Conservation (phyloP, 2,329 filamentous ascomycete genomes). For the Didymosphaeria variabile region DNA sequence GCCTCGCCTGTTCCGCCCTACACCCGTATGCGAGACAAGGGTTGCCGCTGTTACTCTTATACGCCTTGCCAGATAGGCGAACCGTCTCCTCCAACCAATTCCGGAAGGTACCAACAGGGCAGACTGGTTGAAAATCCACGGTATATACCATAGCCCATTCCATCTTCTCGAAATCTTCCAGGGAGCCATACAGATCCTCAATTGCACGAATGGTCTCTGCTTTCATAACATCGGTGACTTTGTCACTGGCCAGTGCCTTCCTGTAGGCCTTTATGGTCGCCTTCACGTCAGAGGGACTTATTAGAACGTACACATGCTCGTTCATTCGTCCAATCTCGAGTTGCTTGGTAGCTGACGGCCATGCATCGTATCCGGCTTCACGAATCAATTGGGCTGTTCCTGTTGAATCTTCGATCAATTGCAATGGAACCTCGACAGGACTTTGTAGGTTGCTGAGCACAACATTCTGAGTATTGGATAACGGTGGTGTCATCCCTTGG, state of each 20-base stretch:
- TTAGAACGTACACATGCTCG: background rate
- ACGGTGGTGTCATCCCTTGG: conserved; percentile 4
- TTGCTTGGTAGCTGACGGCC: conserved; percentile 13
- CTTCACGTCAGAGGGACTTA: conserved; percentile 9
- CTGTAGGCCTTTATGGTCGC: conserved; percentile 8
- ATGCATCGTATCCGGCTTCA: conserved; percentile 8
- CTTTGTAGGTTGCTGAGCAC: background rate
- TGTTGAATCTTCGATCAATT: conserved; percentile 11
- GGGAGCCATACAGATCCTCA: conserved; percentile 10
- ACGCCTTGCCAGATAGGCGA: conserved; percentile 2
- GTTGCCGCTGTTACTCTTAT: background rate
- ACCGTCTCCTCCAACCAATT: conserved; percentile 10
- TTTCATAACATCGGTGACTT: conserved; percentile 12
- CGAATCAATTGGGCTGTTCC: conserved; percentile 13
- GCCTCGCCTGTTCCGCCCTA: background rate
- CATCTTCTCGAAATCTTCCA: conserved; percentile 12
- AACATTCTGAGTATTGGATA: conserved; percentile 12
- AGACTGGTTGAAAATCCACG: background rate
- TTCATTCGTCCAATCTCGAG: conserved; percentile 8
- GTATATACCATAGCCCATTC: conserved; percentile 6
- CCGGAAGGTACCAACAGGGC: conserved; percentile 8
- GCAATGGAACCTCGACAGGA: conserved; percentile 5
- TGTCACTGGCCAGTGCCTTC: conserved; percentile 11
- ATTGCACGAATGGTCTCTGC: conserved; percentile 10
- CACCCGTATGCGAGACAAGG: conserved; percentile 6